Percentiles rank a stretch among this genome's conserved stretches.
Conservation (phyloP, 441 rosid species). For the Capsella rubella region DNA sequence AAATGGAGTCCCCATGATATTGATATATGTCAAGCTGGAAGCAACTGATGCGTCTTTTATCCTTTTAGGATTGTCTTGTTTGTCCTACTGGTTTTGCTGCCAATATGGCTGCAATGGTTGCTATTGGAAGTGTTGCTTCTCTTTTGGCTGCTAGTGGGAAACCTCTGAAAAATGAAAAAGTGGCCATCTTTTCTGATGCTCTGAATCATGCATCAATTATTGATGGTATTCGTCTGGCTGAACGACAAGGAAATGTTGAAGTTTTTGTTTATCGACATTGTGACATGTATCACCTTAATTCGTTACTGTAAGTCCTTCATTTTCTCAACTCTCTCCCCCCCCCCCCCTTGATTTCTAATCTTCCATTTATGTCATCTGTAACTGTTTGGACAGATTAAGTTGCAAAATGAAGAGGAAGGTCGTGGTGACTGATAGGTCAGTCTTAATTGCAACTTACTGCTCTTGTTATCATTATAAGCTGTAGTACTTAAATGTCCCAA, state of each 20-base stretch:
- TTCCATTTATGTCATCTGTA: conserved; percentile 29
- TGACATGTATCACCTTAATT: conserved; percentile 80
- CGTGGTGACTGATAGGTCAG: conserved; percentile 95
- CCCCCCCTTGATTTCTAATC: conserved; percentile 8
- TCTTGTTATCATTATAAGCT: neutral
- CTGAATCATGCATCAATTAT: conserved; percentile 96
- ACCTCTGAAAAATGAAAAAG: conserved; percentile 60
- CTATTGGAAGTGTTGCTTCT: conserved; percentile 80
- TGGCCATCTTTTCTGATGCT: conserved; percentile 92
- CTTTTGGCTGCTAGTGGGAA: conserved; percentile 58
- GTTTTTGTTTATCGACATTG: conserved; percentile 77
- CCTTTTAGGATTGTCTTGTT: conserved; percentile 89
- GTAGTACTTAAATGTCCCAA: neutral
- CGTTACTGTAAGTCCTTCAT: conserved; percentile 65
- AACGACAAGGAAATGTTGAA: conserved; percentile 65
- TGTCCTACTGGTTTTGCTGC: conserved; percentile 99
- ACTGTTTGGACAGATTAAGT: conserved; percentile 61
- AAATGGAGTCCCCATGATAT: neutral
- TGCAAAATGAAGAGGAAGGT: conserved; percentile 81
- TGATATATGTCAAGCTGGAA: conserved; percentile 21
- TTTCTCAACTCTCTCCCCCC: conserved; percentile 1
- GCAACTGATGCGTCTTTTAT: conserved; percentile 46
- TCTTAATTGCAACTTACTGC: conserved; percentile 29
- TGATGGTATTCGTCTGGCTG: conserved; percentile 92
- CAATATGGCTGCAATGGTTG: conserved; percentile 94